phyloP scores from a whole-genome alignment of 2,329 filamentous ascomycete genomes.

The Diaporthe sp. region DNA sequence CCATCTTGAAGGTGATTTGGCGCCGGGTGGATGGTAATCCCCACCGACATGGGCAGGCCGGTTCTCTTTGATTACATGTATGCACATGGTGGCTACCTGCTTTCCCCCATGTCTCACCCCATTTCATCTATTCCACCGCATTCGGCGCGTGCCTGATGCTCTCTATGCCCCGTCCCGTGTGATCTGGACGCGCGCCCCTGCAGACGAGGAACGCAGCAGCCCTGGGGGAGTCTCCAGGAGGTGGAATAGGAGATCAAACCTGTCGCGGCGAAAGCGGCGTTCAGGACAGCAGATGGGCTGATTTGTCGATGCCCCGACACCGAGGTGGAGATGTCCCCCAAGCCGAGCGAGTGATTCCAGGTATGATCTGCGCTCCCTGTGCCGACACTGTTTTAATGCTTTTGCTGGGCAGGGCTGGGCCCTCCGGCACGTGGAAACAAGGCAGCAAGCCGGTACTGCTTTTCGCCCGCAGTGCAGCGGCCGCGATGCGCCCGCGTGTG shows the following conservation, averaged over 20 bases:
- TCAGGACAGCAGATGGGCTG: background rate
- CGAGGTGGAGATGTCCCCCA: background rate
- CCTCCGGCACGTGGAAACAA: conserved; percentile 2
- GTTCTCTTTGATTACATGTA: conserved; percentile 15
- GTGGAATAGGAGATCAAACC: background rate
- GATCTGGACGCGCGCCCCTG: background rate
- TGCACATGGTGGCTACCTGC: background rate
- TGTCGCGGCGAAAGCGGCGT: background rate
- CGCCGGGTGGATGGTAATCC: conserved; percentile 17
- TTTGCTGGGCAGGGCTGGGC: background rate
- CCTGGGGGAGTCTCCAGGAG: background rate
- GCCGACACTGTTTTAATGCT: background rate
- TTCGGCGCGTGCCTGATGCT: conserved; percentile 4
- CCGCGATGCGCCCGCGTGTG: conserved; percentile 9
- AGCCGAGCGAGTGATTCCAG: background rate
- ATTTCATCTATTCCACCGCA: conserved; percentile 21
- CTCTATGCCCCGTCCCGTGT: background rate
- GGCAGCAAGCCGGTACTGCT: conserved; percentile 1
- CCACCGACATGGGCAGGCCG: conserved; percentile 6
- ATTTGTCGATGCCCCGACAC: background rate
- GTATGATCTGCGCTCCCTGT: background rate
- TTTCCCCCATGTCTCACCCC: conserved; percentile 18
- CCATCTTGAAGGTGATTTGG: conserved; percentile 12
- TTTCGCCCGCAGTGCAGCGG: conserved; percentile 4
- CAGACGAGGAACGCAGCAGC: background rate